Conservation (phyloP, 2,329 filamentous ascomycete species). For the Epichloe brachyelytri region DNA sequence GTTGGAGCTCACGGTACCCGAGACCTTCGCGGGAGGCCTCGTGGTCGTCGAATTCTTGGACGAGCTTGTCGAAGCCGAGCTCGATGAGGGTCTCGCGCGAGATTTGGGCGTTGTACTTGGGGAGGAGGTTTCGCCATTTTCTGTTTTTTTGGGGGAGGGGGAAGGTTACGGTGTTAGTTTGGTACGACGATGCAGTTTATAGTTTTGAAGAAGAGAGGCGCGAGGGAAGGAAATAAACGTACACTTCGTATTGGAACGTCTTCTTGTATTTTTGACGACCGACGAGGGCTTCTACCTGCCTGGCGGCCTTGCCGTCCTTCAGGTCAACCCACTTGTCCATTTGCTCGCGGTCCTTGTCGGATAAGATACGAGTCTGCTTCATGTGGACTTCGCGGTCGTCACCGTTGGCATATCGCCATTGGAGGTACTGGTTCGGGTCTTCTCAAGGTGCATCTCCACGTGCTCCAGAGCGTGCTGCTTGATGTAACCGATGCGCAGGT, state of each 20-base stretch:
- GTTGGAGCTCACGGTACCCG: constrained; percentile 86
- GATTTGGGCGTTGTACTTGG: constrained; percentile 87
- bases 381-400: constrained; percentile 94
- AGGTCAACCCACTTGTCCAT: constrained; percentile 86
- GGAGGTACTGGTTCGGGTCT: constrained; percentile 97
- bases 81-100: constrained; percentile 83
- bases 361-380: constrained; percentile 91
- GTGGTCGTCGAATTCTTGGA: constrained; percentile 98
- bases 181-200: too few species aligned
- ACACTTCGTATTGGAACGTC: constrained; percentile 95
- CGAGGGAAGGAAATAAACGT: constrained; percentile 26
- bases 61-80: constrained; percentile 79
- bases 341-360: constrained; percentile 71
- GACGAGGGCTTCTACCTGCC: constrained; percentile 77
- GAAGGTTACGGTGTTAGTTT: too few species aligned
- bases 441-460: constrained; percentile 98
- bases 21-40: constrained; percentile 97
- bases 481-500: constrained; percentile 97
- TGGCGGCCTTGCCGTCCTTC: constrained; percentile 63
- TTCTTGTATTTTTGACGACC: constrained; percentile 99
- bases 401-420: constrained; percentile 96
- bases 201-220: neutral
- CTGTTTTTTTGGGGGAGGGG: constrained; percentile 22
- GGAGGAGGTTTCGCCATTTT: constrained; percentile 81
- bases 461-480: constrained; percentile 98